These are phyloP conservation scores for Coemansia sp. DNA, from an alignment of 192 early-diverging fungal species.

Conservation along the genomic window DNA sequence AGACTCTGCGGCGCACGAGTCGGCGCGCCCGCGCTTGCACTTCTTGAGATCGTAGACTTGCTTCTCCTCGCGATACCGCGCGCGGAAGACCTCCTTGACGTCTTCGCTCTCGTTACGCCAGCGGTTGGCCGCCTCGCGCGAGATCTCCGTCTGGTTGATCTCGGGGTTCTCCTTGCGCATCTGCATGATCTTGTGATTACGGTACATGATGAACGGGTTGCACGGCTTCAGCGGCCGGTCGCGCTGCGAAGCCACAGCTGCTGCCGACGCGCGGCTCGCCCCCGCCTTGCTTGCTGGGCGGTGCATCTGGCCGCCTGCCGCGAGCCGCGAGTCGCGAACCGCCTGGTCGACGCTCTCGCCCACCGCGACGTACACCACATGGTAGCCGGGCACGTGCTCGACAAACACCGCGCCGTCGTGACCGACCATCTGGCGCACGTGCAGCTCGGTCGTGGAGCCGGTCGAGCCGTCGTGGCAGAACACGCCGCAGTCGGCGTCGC, in stretches of 20 bases:
- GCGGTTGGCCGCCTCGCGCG: constrained; percentile 46
- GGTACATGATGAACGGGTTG: constrained; percentile 57
- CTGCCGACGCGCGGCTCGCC: neutral
- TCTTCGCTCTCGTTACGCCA: constrained; percentile 53
- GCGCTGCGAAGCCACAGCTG: neutral
- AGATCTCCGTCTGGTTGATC: constrained; percentile 53
- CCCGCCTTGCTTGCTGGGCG: neutral
- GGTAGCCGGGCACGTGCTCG: constrained; percentile 38
- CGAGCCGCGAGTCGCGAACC: constrained; percentile 10
- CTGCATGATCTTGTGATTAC: constrained; percentile 47
- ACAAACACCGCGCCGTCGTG: constrained; percentile 26
- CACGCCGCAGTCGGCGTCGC: constrained; percentile 29
- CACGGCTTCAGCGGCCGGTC: constrained; percentile 27
- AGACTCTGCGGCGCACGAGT: neutral
- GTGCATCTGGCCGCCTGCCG: neutral
- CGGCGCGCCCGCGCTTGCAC: constrained; percentile 29
- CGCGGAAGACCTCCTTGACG: constrained; percentile 43
- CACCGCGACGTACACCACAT: constrained; percentile 25
- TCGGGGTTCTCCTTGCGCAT: constrained; percentile 44
- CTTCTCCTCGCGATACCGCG: constrained; percentile 41
- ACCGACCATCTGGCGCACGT: constrained; percentile 29
- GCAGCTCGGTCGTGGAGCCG: constrained; percentile 14
- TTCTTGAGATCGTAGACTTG: constrained; percentile 39
- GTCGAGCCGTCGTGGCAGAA: constrained; percentile 24
- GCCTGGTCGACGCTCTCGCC: constrained; percentile 13